phyloP scores from a whole-genome alignment of 2,329 filamentous ascomycete genomes.

The Berkeleyomyces basicola region DNA sequence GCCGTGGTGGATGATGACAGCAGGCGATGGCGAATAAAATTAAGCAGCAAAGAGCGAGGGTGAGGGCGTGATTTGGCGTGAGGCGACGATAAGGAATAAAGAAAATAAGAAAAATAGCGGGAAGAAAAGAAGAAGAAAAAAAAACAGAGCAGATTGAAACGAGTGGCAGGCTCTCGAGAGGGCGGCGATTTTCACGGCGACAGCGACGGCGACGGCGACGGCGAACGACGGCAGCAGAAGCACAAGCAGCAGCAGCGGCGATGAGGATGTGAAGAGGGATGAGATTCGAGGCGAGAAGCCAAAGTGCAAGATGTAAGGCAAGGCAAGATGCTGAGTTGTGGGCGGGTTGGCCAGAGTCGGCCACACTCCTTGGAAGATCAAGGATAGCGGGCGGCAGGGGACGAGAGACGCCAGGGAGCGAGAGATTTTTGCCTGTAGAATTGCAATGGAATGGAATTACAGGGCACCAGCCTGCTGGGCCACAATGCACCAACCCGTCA shows the following conservation, averaged over 20 bases:
- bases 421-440: too few relatives aligned
- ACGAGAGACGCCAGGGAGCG: too few relatives aligned
- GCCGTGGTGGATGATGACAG: background rate
- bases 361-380: background rate
- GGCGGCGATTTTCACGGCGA: background rate
- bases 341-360: too few relatives aligned
- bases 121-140: background rate
- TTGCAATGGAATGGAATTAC: background rate
- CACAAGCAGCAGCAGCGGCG: background rate
- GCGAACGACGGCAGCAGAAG: background rate
- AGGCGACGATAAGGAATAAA: background rate
- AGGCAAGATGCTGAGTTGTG: background rate
- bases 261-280: background rate
- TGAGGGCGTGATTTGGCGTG: background rate
- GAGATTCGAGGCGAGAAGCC: background rate
- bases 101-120: background rate
- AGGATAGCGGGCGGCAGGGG: background rate
- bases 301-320: background rate
- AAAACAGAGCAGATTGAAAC: background rate
- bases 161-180: conserved; percentile 18
- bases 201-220: background rate
- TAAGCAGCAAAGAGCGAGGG: background rate
- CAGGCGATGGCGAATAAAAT: background rate
- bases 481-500: background rate
- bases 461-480: background rate